Base-by-base conservation (phyloP, 345 rosid genomes). In the Salix caprea region DNA sequence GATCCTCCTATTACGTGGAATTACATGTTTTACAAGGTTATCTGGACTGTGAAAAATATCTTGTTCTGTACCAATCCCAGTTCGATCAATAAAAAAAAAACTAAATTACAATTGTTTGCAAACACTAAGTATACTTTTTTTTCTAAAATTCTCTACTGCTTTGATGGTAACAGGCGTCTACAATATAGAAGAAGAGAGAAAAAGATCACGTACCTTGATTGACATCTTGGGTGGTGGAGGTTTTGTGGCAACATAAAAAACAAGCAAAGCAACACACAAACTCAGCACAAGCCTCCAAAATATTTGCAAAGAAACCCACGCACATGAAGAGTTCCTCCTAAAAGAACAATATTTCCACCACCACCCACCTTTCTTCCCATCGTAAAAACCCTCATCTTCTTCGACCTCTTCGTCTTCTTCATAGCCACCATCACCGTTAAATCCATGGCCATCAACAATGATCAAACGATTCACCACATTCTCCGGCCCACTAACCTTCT, bases 211-310 rank as follows among this genome's bases (percentile, higher is more conserved):
- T 88, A 94, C 98, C 93, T 87, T 83, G 56, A 92, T 34, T n/a
- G 91, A 90, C 14, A 92, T 60, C 39, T 79, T 65, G 18, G 98
- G 98, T 24, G 84, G 84, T 26, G 98, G 92, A 39, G 98, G 98
- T 65, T 92, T 91, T 16, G 96, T 88, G n/a, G 91, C 89, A 61
- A 88, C 60, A 83, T 89, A 94, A 85, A 91, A 94, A 12, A 94
- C 91, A 12, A 94, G 93, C 88, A 94, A 82, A 32, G 94, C 94
- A 65, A 89, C 75, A 34, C 85, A 89, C 77, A 92, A 80, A 83
- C 98, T 92, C 70, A 92, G 48, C 65, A 88, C 15, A 50, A 94
- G 77, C 81, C 98, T 91, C 97, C 98, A 94, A 73, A 72, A 19
- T 64, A 92, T 73, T 86, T 92, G 98, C 74, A 89, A 52, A 67